Base-by-base conservation (phyloP, 2,329 filamentous ascomycete species). In the Fusarium coffeatum region DNA sequence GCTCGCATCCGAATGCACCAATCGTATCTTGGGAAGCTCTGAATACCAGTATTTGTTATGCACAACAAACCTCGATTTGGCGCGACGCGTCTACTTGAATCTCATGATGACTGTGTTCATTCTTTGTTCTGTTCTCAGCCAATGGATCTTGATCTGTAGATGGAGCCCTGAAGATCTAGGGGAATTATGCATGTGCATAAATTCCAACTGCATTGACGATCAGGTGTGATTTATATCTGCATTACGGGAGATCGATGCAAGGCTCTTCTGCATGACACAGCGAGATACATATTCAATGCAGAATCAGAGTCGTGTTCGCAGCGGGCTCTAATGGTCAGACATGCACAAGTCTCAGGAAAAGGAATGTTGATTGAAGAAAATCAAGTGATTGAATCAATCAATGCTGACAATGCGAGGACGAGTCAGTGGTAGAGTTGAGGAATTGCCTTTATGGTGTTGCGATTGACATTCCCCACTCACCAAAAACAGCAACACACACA, bases 161-260 rank as follows among this genome's bases (percentile, higher is more conserved):
- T 20, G 40, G 13, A 62, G 30, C 32, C 50, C 42, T 56, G 37
- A 18, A 50, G 43, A 66, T 66, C 53, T 46, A 59, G 63, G 42
- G 45, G 34, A 43, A 30, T 62, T 64, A 56, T 66, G 60, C 60
- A 47, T 25, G 65, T 61, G 72, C 72, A 74, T 67, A 74, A 51
- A 34, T 51, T 20, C 11, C 69, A 69, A 72, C 56, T 74, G 73
- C 73, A 74, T 72, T 67, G 56, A 47, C 59, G 73, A 75, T 75
- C 73, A 66, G 64, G 66, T 59, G 50, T 55, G 58, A 49, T 59
- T 63, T 51, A 47, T 50, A 49, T 68, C 56, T 71, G 68, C 69
- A 67, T 71, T 63, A 66, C 59, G 66, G 69, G 57, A 73, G 73
- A 75, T 74, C 72, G 72, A 68, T 74, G 66, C 72, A 65, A 71